A percentile compares a stretch with the other conserved stretches of the same genome.
These are phyloP conservation scores for Coemansia brasiliensis DNA, from an alignment of 192 early-diverging fungal genomes.

Conservation along the genomic window DNA sequence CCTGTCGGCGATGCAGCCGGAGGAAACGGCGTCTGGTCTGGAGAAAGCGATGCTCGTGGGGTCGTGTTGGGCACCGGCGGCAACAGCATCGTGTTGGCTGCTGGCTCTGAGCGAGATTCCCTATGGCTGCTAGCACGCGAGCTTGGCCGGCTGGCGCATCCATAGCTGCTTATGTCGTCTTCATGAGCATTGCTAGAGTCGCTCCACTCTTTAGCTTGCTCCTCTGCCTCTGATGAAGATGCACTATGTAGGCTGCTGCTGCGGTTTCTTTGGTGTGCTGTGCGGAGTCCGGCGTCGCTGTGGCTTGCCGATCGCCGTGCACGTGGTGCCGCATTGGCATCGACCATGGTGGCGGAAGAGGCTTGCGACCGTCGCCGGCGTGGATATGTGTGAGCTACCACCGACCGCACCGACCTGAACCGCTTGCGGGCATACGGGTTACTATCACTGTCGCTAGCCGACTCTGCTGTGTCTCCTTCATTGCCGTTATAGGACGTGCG, in stretches of 20 bases:
- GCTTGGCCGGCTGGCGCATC: not conserved
- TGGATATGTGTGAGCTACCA: conserved; percentile 38
- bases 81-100: conserved; percentile 8
- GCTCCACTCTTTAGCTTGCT: not conserved
- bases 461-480: conserved; percentile 11
- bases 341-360: not conserved
- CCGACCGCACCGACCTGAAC: conserved; percentile 43
- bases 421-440: conserved; percentile 51
- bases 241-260: too few species aligned
- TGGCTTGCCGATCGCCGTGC: conserved; percentile 41
- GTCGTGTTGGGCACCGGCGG: conserved; percentile 31
- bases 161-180: not conserved
- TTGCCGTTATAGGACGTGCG: conserved; percentile 43
- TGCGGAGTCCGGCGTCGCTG: conserved; percentile 7
- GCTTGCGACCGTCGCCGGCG: not conserved
- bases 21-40: conserved; percentile 34
- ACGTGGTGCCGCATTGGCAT: conserved; percentile 12
- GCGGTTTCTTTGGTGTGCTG: too few species aligned
- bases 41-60: conserved; percentile 38
- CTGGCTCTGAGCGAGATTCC: not conserved
- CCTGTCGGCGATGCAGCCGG: conserved; percentile 35
- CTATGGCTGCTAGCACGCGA: conserved; percentile 2
- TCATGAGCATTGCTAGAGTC: not conserved
- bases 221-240: too few species aligned
- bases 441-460: conserved; percentile 33